Base-by-base conservation (phyloP, 2,329 filamentous ascomycete genomes). In the Cercospora sp. region DNA sequence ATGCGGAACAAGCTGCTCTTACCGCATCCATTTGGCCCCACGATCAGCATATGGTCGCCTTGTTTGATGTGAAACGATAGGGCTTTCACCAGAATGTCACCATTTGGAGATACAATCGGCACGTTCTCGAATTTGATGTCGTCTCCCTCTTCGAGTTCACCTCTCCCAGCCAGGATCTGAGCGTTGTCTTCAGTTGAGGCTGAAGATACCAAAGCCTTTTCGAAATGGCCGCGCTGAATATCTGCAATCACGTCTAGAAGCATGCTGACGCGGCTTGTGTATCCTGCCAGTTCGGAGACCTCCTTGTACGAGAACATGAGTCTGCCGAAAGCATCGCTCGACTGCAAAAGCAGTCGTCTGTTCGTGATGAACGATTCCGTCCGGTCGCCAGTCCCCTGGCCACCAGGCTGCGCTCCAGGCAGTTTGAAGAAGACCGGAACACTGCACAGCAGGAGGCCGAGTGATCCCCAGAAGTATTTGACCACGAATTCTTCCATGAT, bases 401-500 rank as follows among this genome's bases (percentile, higher is more conserved):
- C 58, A n/a, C 72, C 71, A 7, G 65, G 67, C 12, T 63, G 36
- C 9, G 69, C 67, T 10, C 72, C 73, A 6, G 75, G 74, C 71
- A 88, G 84, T 80, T 94, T 94, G 84, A 99, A 91, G 79, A 99
- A 99, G 2, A 98, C 94, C 0, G 95, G 95, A 0, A 97, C 89
- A 79, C 93, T 96, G 84, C 95, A 99, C 9, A 99, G 88, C 71
- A 97, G 80, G 71, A 99, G 85, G 1, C 95, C 95, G 53, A 99
- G 80, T 2, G 95, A 94, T 48, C 95, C 95, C 95, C 95, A 99
- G 81, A 98, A 95, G 79, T 99, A 99, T 80, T 99, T 99, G 81
- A 99, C 97, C 67, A 98, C 93, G 80, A 97, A 99, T 79, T 99
- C 95, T 79, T 99, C 95, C 94, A 98, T 97, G 76, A 99, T 90